Percentiles rank a stretch among this genome's conserved stretches.
These are phyloP conservation scores for Dictyostelium intermedium DNA, from an alignment of 78 protist genomes.

Conservation along the genomic window DNA sequence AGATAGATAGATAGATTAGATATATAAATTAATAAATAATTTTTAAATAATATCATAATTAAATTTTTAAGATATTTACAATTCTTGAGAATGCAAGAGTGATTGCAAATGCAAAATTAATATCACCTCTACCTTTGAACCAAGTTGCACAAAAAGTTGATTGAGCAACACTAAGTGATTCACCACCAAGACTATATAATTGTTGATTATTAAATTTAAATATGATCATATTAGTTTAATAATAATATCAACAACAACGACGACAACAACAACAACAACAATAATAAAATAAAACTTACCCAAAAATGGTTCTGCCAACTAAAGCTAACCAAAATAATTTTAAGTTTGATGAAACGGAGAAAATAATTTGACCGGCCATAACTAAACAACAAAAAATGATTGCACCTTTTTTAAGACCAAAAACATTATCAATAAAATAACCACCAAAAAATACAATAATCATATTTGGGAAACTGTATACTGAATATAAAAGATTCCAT, in stretches of 20 bases:
- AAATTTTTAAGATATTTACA: not conserved
- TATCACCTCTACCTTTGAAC: conserved; percentile 74
- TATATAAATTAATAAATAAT: too few species aligned
- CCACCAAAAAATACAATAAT: conserved; percentile 81
- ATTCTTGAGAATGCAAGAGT: conserved; percentile 75
- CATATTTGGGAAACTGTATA: conserved; percentile 77
- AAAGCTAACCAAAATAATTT: conserved; percentile 62
- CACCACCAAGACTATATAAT: conserved; percentile 75
- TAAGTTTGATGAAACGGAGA: conserved; percentile 35
- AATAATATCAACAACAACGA: too few species aligned
- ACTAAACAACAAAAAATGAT: conserved; percentile 71
- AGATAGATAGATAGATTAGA: too few species aligned
- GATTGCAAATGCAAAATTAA: conserved; percentile 76
- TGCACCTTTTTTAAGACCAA: conserved; percentile 68
- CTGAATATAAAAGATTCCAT: conserved; percentile 47
- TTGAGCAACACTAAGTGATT: conserved; percentile 79
- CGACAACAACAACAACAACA: too few species aligned
- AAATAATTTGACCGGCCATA: conserved; percentile 68
- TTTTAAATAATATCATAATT: too few species aligned
- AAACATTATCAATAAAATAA: conserved; percentile 73
- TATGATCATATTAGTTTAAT: too few species aligned
- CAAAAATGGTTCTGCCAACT: conserved; percentile 79
- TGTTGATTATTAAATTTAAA: too few species aligned
- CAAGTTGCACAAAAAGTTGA: conserved; percentile 78
- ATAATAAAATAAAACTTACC: too few species aligned